phyloP scores from a whole-genome alignment of 257 asterid species.

The Ilex aquifolium region DNA sequence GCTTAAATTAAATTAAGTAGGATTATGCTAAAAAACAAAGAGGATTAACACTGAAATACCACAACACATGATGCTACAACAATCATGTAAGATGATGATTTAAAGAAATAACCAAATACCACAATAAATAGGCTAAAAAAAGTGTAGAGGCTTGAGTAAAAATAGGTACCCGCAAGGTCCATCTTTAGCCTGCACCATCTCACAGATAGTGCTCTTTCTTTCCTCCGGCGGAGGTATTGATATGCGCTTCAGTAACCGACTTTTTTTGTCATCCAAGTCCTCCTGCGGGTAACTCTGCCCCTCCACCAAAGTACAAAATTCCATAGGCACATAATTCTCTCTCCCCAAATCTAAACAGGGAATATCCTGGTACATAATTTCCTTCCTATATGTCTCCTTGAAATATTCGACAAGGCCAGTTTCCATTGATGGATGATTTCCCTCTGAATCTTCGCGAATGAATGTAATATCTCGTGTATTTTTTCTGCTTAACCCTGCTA shows the following conservation, averaged over 20 bases:
- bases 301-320: constrained; percentile 53
- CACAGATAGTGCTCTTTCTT: constrained; percentile 35
- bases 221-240: constrained; percentile 37
- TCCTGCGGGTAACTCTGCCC: constrained; percentile 67
- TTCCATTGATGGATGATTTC: constrained; percentile 18
- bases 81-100: no score
- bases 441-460: constrained; percentile 33
- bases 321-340: constrained; percentile 56
- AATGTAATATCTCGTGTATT: constrained; percentile 27
- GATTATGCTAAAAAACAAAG: no score
- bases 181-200: constrained; percentile 52
- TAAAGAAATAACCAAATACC: no score
- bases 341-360: constrained; percentile 61
- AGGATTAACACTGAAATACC: no score
- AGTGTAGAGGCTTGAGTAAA: background rate
- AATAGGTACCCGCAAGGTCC: constrained; percentile 70
- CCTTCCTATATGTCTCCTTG: constrained; percentile 39
- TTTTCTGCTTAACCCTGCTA: constrained; percentile 21
- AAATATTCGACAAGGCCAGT: constrained; percentile 41
- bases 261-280: constrained; percentile 27
- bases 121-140: no score
- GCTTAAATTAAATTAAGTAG: no score
- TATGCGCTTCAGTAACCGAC: constrained; percentile 21
- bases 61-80: no score
- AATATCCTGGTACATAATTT: constrained; percentile 30